Conservation (phyloP, 2,329 filamentous ascomycete genomes). For the Claviceps africana region DNA sequence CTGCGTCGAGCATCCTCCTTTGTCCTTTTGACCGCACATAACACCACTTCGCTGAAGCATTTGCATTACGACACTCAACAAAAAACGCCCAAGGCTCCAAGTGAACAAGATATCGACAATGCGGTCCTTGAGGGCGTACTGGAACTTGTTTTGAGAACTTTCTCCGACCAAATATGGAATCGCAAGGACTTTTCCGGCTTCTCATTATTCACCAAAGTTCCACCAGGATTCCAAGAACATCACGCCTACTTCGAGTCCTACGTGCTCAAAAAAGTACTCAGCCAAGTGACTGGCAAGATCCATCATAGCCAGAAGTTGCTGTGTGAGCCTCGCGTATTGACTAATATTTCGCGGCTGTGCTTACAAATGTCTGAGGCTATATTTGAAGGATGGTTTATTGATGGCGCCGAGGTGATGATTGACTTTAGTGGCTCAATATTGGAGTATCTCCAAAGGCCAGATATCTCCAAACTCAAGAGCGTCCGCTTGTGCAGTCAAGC, state of each 20-base stretch:
- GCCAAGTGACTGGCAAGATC: constrained; percentile 54
- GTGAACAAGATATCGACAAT: constrained; percentile 43
- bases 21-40: constrained; percentile 66
- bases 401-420: constrained; percentile 68
- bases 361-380: constrained; percentile 76
- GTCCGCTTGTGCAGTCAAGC: constrained; percentile 85
- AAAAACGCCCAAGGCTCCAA: constrained; percentile 6
- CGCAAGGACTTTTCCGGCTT: constrained; percentile 88
- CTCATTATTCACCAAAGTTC: constrained; percentile 71
- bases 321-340: constrained; percentile 68
- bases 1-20: constrained; percentile 80
- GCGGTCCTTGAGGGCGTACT: constrained; percentile 62
- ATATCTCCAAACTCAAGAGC: constrained; percentile 67
- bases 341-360: constrained; percentile 71
- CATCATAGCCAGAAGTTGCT: constrained; percentile 58
- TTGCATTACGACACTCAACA: constrained; percentile 18
- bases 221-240: constrained; percentile 85
- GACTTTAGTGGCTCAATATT: constrained; percentile 76
- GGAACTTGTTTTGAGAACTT: constrained; percentile 65
- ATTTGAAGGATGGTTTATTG: constrained; percentile 92
- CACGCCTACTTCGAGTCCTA: constrained; percentile 94
- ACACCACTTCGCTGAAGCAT: constrained; percentile 41
- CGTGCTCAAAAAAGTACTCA: constrained; percentile 60
- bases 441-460: constrained; percentile 78
- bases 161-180: constrained; percentile 70